Evolutionary conservation across 495 filamentous ascomycete species (phyloP), one percentile per base, ranked within the genome.

Genomic region (Neurospora sp.): DNA sequence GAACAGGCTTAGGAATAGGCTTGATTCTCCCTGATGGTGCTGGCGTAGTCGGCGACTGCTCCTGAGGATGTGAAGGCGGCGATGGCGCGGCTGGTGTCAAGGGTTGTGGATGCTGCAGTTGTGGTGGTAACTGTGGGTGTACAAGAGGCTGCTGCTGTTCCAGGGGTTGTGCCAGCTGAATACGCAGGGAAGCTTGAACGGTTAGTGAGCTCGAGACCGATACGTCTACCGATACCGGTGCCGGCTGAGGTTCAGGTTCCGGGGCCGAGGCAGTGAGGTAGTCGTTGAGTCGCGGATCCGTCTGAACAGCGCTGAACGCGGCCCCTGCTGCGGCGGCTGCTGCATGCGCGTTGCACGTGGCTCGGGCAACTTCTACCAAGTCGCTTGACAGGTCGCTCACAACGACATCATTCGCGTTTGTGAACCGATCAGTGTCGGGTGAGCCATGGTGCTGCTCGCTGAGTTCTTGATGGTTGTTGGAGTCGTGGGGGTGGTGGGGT

Each of bases 1-100:
- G 82, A 48, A 84, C 79, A 0, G 87, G 87, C 69, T 87, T 89
- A 18, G 82, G 81, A 4, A 88, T 82, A 9, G 84, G 79, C 73
- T 85, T 85, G 72, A 81, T 79, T 72, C 87, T 69, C 18, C 27
- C 31, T 14, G 54, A 31, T 66, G 54, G 27, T 66, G 23, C 54
- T 35, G 12, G 31, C 12, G 54, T 66, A 35, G 27, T 66, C 27
- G 54, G 27, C 2, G 54, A 66, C 14, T 66, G 54, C 23, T 66
- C 54, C 3, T 66, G 54, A 35, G 14, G 2, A 66, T 66, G 27
- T 66, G 54, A 37, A 35, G 27, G 54, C 14, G 54, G 54, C 27
- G 27, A 66, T 35, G 54, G 54, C 27, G 54, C 54, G 3, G 54
- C 27, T 66, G 54, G 27, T 35, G 54, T 35, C 14, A 66, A 66